Conservation (phyloP, 2,329 filamentous ascomycete genomes). For the Fusarium sp. region DNA sequence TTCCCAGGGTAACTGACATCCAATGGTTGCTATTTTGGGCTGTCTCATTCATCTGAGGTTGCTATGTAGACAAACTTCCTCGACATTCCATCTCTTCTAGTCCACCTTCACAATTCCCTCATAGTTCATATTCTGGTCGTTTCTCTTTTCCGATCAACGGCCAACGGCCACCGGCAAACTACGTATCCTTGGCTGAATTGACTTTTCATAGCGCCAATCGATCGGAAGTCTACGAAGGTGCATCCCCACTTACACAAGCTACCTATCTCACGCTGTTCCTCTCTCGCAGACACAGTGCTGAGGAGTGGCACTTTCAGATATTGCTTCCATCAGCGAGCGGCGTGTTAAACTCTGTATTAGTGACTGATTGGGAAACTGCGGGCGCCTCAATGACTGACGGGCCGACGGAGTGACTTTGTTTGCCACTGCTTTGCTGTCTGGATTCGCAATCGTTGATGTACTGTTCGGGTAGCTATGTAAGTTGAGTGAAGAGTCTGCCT, state of each 20-base stretch:
- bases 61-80: neutral
- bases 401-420: slow-evolving; percentile 25
- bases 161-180: slow-evolving; percentile 26
- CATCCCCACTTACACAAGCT: slow-evolving; percentile 5
- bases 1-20: slow-evolving; percentile 19
- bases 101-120: neutral
- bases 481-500: slow-evolving; percentile 7
- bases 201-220: slow-evolving; percentile 30
- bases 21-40: slow-evolving; percentile 39
- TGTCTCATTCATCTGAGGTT: slow-evolving; percentile 18
- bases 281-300: slow-evolving; percentile 6
- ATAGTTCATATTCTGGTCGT: neutral
- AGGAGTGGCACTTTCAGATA: neutral
- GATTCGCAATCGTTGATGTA: slow-evolving; percentile 1
- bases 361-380: slow-evolving; percentile 8
- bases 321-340: slow-evolving; percentile 23
- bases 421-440: slow-evolving; percentile 11
- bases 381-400: slow-evolving; percentile 10
- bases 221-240: slow-evolving; percentile 10
- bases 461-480: slow-evolving; percentile 13
- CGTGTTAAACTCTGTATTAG: slow-evolving; percentile 26
- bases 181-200: slow-evolving; percentile 22
- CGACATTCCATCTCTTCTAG: neutral
- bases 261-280: neutral
- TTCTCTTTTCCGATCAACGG: slow-evolving; percentile 1